Base-by-base conservation (phyloP, 768 basidiomycete species). In the Austroboletus festivus region DNA sequence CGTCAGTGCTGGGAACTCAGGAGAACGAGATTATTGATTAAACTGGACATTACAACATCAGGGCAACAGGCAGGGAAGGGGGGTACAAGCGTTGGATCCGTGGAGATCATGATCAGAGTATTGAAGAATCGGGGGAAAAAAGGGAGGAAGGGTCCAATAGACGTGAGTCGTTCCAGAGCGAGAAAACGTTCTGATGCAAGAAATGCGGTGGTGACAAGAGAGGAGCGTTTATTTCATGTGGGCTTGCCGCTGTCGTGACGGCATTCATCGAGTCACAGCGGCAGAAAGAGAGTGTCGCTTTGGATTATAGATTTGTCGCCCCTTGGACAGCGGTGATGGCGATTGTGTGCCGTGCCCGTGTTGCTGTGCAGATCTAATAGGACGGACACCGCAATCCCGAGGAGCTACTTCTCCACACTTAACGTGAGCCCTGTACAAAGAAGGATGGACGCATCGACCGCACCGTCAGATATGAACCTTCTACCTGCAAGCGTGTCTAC, bases 401-500 rank as follows among this genome's bases (percentile, higher is more conserved):
- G 90, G 89, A 12, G 90, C 89, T 39, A 79, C 59, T 62, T 93
- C 90, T 16, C 89, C 90, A 58, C 91, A 93, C 62, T 90, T 91
- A 53, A 89, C 75, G 61, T 93, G 90, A n/a, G 86, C 79, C 57
- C 89, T 89, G 57, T 54, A 48, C 23, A 46, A 35, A 28, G 33
- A 45, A 51, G n/a, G 34, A 35, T 42, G 26, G 21, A 40, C 15
- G 22, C 12, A 38, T 22, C 44, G 45, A 26, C 52, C 55, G 2
- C 59, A 23, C 49, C 44, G 44, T 62, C 31, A 64, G 56, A 51
- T 45, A 37, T 51, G 22, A 42, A 21, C 48, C 46, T 52, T 43
- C 48, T 53, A 12, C 45, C 35, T 47, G 48, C 18, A 35, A 50
- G 48, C 40, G 22, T 40, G 48, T 40, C 35, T 43, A 38, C 78